Percentiles rank a stretch among this genome's conserved stretches.
These are phyloP conservation scores for Populus hybrid DNA, from an alignment of 441 rosid species.

Conservation along the genomic window DNA sequence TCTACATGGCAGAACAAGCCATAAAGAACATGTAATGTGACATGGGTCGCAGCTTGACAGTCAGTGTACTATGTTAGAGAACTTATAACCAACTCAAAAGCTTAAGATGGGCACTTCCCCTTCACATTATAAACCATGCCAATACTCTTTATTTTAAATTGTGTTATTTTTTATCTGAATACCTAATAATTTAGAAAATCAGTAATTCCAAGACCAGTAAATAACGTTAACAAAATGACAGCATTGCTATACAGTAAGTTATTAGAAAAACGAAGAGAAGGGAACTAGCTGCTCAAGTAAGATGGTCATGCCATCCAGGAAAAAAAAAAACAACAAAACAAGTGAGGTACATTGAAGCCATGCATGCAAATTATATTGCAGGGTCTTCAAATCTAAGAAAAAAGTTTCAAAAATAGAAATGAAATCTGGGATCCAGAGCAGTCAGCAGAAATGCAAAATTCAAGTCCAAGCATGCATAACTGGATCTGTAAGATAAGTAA, in stretches of 20 bases:
- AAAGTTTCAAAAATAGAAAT: not conserved
- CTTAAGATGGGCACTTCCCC: not conserved
- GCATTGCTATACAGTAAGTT: not conserved
- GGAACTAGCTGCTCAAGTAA: not conserved
- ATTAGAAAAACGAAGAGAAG: not conserved
- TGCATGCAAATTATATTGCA: not conserved
- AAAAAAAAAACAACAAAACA: too few species aligned
- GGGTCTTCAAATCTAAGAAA: not conserved
- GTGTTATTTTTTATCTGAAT: not conserved
- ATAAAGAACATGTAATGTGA: not conserved
- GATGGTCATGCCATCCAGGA: not conserved
- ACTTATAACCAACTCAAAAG: not conserved
- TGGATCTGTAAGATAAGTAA: not conserved
- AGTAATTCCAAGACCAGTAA: not conserved
- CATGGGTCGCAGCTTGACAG: not conserved
- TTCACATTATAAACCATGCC: conserved; percentile 5
- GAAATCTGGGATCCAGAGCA: not conserved
- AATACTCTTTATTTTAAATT: conserved; percentile 55
- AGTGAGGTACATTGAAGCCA: not conserved
- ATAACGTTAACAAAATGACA: not conserved
- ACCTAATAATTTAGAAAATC: not conserved
- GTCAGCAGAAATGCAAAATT: not conserved
- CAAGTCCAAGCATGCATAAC: not conserved
- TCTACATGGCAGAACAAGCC: not conserved
- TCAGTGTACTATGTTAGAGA: not conserved